These are phyloP conservation scores for Mucor plumbeus DNA, from an alignment of 371 early-diverging fungal species.

Conservation along the genomic window DNA sequence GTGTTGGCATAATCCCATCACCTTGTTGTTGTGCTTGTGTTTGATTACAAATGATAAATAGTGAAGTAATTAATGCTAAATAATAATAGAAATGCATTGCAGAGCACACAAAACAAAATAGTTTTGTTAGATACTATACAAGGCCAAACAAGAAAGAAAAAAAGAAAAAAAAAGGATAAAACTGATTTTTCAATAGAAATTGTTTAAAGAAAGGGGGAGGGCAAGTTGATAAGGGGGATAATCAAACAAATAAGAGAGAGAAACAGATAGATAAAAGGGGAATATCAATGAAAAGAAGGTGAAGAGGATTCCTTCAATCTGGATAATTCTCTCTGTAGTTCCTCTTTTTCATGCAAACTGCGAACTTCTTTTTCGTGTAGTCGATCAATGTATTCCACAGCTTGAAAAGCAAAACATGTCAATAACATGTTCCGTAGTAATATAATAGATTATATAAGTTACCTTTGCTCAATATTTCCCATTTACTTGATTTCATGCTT, in stretches of 20 bases:
- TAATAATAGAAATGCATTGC: neutral
- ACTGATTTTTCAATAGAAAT: no score
- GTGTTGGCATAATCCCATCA: conserved; percentile 18
- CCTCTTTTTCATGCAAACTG: conserved; percentile 37
- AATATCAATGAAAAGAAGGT: conserved; percentile 9
- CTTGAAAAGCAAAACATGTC: neutral
- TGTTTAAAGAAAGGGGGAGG: conserved; percentile 2
- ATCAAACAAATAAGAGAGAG: conserved; percentile 10
- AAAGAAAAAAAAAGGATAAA: conserved; percentile 4
- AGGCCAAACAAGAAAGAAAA: neutral
- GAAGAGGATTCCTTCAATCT: conserved; percentile 20
- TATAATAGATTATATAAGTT: conserved; percentile 1
- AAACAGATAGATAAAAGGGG: conserved; percentile 10
- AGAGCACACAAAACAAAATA: neutral
- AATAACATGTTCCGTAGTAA: neutral
- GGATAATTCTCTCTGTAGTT: conserved; percentile 36
- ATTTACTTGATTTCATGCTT: conserved; percentile 74
- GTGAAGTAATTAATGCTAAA: conserved; percentile 3
- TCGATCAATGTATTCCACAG: conserved; percentile 36
- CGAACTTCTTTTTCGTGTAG: conserved; percentile 34
- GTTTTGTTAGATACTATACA: neutral
- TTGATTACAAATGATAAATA: neutral
- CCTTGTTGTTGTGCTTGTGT: conserved; percentile 10
- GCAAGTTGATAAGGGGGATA: conserved; percentile 11
- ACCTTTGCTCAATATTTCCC: conserved; percentile 81